A percentile compares a stretch with the other conserved stretches of the same genome.
Conservation (phyloP, 2,329 filamentous ascomycete genomes). For the Claviceps capensis region DNA sequence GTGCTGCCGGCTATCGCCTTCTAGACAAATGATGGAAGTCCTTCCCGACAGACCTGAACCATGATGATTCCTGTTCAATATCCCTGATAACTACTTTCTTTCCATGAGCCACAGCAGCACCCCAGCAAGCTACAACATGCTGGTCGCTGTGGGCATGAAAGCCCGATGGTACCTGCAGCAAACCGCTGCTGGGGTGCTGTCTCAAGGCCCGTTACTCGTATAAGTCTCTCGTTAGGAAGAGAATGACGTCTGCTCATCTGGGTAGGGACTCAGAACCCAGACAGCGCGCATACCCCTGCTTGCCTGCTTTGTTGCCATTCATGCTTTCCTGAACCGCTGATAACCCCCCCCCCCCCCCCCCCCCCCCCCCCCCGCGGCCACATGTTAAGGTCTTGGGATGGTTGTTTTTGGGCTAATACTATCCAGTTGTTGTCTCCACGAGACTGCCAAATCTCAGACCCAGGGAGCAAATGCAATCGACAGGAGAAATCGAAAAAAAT, state of each 20-base stretch:
- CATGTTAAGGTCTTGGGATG: neutral
- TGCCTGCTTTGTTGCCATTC: neutral
- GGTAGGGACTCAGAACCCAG: neutral
- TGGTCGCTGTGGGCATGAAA: neutral
- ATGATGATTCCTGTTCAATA: neutral
- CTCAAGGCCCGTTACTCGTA: conserved; percentile 1
- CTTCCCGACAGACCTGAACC: neutral
- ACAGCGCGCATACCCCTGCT: conserved; percentile 1
- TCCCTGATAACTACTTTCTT: neutral
- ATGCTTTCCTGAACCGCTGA: neutral
- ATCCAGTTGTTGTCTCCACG: neutral
- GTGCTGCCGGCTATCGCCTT: neutral
- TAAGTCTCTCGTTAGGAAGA: neutral
- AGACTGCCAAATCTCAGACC: neutral
- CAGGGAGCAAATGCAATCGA: neutral
- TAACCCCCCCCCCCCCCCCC: neutral
- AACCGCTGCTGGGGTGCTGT: conserved; percentile 1
- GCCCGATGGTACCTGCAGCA: neutral
- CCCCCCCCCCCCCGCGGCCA: neutral
- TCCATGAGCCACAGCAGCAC: neutral
- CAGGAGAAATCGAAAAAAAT: neutral
- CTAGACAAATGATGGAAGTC: neutral
- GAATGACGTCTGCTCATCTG: neutral
- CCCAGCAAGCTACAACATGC: neutral
- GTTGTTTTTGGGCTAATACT: neutral